Evolutionary conservation across 208 protist species (phyloP).

Genomic region (Crithidia fasciculata): DNA sequence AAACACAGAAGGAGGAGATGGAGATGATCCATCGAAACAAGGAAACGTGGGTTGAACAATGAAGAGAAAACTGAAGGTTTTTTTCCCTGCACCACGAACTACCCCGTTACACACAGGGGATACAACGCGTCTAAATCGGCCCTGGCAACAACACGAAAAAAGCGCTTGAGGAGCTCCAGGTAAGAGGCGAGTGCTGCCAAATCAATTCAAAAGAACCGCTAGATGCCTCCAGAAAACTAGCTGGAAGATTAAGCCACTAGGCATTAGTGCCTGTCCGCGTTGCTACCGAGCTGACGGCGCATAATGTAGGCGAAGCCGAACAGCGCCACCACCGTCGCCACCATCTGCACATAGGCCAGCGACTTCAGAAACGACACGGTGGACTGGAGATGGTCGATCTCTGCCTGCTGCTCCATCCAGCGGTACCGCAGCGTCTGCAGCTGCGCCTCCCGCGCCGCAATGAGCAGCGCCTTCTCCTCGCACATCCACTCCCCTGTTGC

Average conservation of each 20-base stretch:
- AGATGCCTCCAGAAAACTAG: neutral
- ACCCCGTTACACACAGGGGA: no score
- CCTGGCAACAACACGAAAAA: no score
- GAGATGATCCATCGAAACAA: no score
- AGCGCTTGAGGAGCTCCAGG: no score
- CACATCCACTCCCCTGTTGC: constrained; percentile 22
- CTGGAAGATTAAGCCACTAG: constrained; percentile 8
- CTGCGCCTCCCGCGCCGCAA: constrained; percentile 72
- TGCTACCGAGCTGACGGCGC: constrained; percentile 4
- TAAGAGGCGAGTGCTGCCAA: no score
- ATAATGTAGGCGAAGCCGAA: constrained; percentile 29
- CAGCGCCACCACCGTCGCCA: constrained; percentile 35
- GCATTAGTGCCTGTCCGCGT: neutral
- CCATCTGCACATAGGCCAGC: constrained; percentile 48
- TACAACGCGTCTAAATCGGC: no score
- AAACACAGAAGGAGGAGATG: constrained; percentile 1
- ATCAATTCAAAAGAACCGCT: no score
- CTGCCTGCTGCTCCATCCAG: constrained; percentile 76
- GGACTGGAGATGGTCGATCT: constrained; percentile 51
- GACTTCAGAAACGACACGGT: constrained; percentile 59
- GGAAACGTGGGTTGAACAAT: no score
- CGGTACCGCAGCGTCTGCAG: constrained; percentile 81
- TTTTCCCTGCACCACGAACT: no score
- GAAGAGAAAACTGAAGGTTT: neutral
- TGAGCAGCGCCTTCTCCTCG: constrained; percentile 67